Conservation (phyloP, 345 rosid genomes). For the Triadica sebifera region DNA sequence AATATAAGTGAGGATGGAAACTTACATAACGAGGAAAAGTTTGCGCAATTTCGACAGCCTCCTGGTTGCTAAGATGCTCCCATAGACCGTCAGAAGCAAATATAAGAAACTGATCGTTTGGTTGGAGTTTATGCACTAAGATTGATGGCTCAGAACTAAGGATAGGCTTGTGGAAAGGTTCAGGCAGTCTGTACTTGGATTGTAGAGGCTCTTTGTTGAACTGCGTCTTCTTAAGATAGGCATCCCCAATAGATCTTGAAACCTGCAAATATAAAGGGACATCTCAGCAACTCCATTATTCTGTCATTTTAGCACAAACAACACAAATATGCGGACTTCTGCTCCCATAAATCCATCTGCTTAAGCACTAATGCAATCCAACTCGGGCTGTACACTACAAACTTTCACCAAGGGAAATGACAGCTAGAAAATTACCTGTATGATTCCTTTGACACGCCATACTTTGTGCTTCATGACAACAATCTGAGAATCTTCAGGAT, state of each 20-base stretch:
- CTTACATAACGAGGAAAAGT: conserved; percentile 55
- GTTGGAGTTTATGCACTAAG: conserved; percentile 44
- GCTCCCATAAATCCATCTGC: too few relatives aligned
- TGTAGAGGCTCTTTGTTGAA: conserved; percentile 76
- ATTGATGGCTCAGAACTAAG: conserved; percentile 66
- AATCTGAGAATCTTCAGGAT: conserved; percentile 67
- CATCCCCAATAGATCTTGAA: conserved; percentile 83
- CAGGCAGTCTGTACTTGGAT: conserved; percentile 50
- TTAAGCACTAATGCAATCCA: too few relatives aligned
- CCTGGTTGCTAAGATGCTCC: conserved; percentile 78
- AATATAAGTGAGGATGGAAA: neutral
- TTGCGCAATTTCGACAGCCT: conserved; percentile 60
- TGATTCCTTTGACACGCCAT: conserved; percentile 87
- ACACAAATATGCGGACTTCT: neutral
- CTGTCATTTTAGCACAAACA: neutral
- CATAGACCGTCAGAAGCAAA: conserved; percentile 91
- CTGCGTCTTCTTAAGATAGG: conserved; percentile 72
- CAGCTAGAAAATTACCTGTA: conserved; percentile 49
- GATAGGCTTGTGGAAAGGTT: conserved; percentile 61
- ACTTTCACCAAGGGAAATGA: too few relatives aligned
- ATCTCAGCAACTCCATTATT: neutral
- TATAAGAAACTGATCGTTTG: conserved; percentile 66
- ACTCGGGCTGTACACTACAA: too few relatives aligned
- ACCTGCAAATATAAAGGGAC: conserved; percentile 41
- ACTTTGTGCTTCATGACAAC: conserved; percentile 57